phyloP scores from a whole-genome alignment of 768 basidiomycete genomes.

The Suillus alpinus region DNA sequence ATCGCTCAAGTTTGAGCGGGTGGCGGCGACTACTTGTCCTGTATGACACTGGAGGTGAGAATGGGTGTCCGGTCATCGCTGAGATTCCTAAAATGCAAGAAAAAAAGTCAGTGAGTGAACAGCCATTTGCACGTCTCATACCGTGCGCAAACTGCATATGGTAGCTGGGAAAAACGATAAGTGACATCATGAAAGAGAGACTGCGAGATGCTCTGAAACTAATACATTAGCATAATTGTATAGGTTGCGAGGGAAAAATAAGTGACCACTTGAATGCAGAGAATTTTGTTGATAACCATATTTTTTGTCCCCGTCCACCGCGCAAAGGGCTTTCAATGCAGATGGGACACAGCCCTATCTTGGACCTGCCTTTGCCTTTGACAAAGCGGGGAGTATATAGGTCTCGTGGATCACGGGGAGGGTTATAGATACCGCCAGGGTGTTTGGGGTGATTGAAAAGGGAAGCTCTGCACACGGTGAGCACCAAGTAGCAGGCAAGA shows the following conservation, averaged over 20 bases:
- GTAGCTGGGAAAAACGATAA: conserved; percentile 47
- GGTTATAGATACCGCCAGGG: conserved; percentile 50
- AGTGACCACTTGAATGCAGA: conserved; percentile 76
- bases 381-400: conserved; percentile 80
- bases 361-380: conserved; percentile 62
- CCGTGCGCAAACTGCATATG: conserved; percentile 83
- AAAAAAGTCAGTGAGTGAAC: background rate
- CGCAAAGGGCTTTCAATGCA: conserved; percentile 60
- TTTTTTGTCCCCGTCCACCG: conserved; percentile 59
- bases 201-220: conserved; percentile 15
- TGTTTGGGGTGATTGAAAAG: conserved; percentile 19
- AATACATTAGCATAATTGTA: background rate
- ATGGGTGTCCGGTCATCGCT: conserved; percentile 62
- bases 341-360: conserved; percentile 77
- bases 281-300: conserved; percentile 79
- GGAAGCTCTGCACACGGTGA: conserved; percentile 14
- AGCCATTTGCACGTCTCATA: conserved; percentile 26
- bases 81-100: conserved; percentile 51
- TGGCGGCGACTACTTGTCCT: conserved; percentile 44
- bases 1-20: conserved; percentile 58
- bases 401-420: conserved; percentile 58
- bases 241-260: conserved; percentile 3
- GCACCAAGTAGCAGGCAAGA: conserved; percentile 1
- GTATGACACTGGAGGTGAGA: conserved; percentile 73
- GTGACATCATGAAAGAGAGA: conserved; percentile 1